Base-by-base conservation (phyloP, 2,329 filamentous ascomycete species). In the Fusarium virguliforme region DNA sequence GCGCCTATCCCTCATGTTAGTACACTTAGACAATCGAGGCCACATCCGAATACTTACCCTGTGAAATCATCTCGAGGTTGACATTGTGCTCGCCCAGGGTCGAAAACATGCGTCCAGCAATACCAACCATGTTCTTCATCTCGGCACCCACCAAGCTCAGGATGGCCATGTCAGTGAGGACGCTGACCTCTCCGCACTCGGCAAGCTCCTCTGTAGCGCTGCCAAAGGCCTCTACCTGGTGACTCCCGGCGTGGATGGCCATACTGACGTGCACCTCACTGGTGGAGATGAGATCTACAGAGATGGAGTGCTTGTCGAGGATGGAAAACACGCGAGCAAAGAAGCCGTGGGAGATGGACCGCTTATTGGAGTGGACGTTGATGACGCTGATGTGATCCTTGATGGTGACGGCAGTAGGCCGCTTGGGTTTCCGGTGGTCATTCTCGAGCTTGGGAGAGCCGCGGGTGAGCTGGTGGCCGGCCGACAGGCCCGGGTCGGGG, bases 31-130 rank as follows among this genome's bases (percentile, higher is more conserved):
- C 22, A 34, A 26, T 48, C 7, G n/a, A 35, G 37, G 60, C 18
- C 54, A 18, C 67, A 13, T 24, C 15, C 2, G 28, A 53, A 8
- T 6, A 65, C 86, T 77, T 86, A 95, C 96, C 96, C 84, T 99
- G 96, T 26, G 94, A 97, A 74, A 99, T 99, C 96, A 99, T 99
- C 84, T 99, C 96, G 75, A 99, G 94, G 80, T 99, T 99, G 78
- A 99, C 91, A 75, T 93, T 93, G 80, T 97, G 92, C 79, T 98
- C 93, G 46, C 96, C 96, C 18, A 99, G 85, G 1, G 95, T 97
- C 53, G 92, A 94, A 82, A 99, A 98, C 93, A 99, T 98, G 75
- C 89, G 91, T 30, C 96, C 96, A 8, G 93, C 93, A 70, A 99
- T 94, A 68, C 96, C 96, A 63, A 93, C 87, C 94, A 98, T 98